Evolutionary conservation across 495 filamentous ascomycete genomes (phyloP).

Genomic region (Aspergillus nidulans): DNA sequence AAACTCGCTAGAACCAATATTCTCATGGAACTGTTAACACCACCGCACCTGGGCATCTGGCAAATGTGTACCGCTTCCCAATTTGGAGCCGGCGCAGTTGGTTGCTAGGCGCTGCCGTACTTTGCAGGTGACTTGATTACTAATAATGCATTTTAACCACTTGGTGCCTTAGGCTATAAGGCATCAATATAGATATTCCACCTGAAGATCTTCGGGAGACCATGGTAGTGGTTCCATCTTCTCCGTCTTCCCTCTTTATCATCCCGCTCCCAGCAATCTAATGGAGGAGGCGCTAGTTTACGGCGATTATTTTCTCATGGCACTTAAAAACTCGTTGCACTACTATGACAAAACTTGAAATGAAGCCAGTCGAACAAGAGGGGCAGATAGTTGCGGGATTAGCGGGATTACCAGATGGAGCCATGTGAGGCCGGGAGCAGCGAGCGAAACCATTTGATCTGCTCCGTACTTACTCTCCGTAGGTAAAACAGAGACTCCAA

Average conservation of each 20-base stretch:
- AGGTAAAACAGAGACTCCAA: not conserved
- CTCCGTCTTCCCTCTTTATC: too few species aligned
- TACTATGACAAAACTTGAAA: not conserved
- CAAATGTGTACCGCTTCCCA: too few species aligned
- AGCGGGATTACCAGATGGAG: not conserved
- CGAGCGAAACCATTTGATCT: not conserved
- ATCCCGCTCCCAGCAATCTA: too few species aligned
- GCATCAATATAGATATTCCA: too few species aligned
- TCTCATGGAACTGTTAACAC: conserved; percentile 1
- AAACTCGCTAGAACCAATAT: not conserved
- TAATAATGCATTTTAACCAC: not conserved
- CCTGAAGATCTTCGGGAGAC: too few species aligned
- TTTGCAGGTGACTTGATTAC: not conserved
- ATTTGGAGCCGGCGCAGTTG: conserved; percentile 19
- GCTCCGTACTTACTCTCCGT: not conserved
- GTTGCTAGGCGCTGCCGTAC: conserved; percentile 10
- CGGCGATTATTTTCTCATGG: too few species aligned
- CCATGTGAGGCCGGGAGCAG: not conserved
- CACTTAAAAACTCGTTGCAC: too few species aligned
- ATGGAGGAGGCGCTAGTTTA: too few species aligned
- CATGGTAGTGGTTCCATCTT: too few species aligned
- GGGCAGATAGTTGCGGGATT: not conserved
- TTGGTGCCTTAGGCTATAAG: too few species aligned
- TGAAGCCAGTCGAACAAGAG: not conserved
- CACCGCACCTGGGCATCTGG: conserved; percentile 18